Evolutionary conservation across 2,329 filamentous ascomycete genomes (phyloP), one percentile per base, ranked within the genome.

Genomic region (Phialocephala sp.): DNA sequence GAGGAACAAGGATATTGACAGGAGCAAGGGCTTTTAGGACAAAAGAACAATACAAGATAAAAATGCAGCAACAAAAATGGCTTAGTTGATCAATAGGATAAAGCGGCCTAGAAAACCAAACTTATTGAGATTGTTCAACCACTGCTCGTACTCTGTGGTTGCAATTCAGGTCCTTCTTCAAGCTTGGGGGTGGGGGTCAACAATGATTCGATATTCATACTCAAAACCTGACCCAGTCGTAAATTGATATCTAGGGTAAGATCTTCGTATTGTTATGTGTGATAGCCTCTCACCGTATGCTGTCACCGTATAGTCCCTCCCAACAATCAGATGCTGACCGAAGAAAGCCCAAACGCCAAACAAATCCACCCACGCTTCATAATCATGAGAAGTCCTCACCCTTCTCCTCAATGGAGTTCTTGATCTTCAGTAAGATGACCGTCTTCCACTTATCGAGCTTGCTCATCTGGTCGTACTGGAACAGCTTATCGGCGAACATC

Each of bases 371-470:
- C 20, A 50, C 27, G 50, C 50, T 54, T 11, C 50, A 18, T 35
- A 35, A 54, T 54, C 50, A 91, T 68, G 89, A 89, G 74, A 91
- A 91, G 74, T 91, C 89, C 70, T 91, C 89, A 47, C 83, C 87
- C 69, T 84, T 82, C 75, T 88, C 85, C 80, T 94, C 90, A 73
- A 97, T 96, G 62, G 84, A 84, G 74, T 89, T 89, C 89, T 97
- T 97, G 74, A 97, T 85, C 72, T 89, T 87, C 75, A 97, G 81
- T 69, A 97, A 79, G 65, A 97, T 82, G 37, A 90, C 92, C 59
- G 92, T 97, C 90, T 97, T 97, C 94, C 94, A 98, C 82, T 94
- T 95, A 77, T 97, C 94, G 75, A 98, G 81, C 83, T 95, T 95
- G 81, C 89, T 95, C 81, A 97, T 84, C 81, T 96, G 92, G 78